These are phyloP conservation scores for Ustilago crameri DNA, from an alignment of 1,284 basidiomycete genomes.

Conservation along the genomic window DNA sequence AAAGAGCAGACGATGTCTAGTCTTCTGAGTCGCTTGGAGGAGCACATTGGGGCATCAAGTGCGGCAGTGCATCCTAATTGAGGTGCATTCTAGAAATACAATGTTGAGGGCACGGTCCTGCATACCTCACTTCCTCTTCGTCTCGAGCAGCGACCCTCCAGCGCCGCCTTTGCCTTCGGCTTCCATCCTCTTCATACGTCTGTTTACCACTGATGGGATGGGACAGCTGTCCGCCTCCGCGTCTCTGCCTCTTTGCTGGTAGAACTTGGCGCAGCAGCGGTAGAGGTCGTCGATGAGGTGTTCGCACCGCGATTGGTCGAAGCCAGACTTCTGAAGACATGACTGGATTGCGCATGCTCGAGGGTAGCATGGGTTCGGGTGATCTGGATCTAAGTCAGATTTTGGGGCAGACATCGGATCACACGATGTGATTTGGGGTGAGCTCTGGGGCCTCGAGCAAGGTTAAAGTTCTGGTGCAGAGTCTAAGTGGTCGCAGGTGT, in stretches of 20 bases:
- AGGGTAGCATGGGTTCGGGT: slow-evolving; percentile 62
- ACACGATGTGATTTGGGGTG: no score
- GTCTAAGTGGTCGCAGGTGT: no score
- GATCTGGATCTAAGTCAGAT: slow-evolving; percentile 24
- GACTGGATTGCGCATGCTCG: slow-evolving; percentile 62
- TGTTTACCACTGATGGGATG: slow-evolving; percentile 48
- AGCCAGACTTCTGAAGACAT: slow-evolving; percentile 60
- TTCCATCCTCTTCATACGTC: slow-evolving; percentile 49
- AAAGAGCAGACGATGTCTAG: no score
- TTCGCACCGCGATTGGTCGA: slow-evolving; percentile 62
- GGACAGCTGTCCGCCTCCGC: slow-evolving; percentile 61
- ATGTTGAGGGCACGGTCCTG: not conserved
- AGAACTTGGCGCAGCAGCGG: slow-evolving; percentile 62
- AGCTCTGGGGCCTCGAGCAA: not conserved
- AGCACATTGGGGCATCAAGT: no score
- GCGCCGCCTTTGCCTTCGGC: slow-evolving; percentile 48
- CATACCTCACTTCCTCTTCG: slow-evolving; percentile 10
- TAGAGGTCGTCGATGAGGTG: slow-evolving; percentile 60
- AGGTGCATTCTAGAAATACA: not conserved
- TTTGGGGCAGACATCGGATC: not conserved
- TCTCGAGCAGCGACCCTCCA: slow-evolving; percentile 36
- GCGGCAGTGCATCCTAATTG: no score
- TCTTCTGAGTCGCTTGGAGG: no score
- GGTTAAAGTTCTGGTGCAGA: no score
- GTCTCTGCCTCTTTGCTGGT: slow-evolving; percentile 49